These are phyloP conservation scores for Casuarina equisetifolia DNA, from an alignment of 306 rosid species.

Conservation along the genomic window DNA sequence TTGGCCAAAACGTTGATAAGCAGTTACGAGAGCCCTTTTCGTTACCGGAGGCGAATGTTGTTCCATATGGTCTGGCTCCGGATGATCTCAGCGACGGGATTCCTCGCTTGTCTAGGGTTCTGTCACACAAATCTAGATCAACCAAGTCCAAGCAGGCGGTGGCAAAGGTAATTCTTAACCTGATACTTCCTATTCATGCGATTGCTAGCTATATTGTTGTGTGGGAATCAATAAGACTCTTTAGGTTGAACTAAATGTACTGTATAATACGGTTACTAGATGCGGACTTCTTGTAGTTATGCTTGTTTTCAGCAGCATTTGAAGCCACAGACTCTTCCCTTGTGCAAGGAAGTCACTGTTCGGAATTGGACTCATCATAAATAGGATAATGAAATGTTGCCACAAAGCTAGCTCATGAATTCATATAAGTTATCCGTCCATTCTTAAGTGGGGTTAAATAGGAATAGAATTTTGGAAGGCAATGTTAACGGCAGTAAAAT, in stretches of 20 bases:
- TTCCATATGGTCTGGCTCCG: conserved; percentile 42
- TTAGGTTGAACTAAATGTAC: background rate
- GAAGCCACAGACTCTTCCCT: conserved; percentile 1
- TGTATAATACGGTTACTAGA: background rate
- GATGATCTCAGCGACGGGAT: conserved; percentile 89
- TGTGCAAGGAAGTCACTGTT: background rate
- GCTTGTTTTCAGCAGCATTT: conserved; percentile 14
- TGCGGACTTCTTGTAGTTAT: background rate
- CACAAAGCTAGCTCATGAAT: background rate
- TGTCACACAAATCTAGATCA: conserved; percentile 73
- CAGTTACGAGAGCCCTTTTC: conserved; percentile 64
- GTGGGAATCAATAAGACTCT: background rate
- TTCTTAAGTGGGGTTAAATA: background rate
- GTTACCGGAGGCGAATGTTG: conserved; percentile 46
- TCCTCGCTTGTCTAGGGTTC: conserved; percentile 70
- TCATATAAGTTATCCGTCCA: background rate
- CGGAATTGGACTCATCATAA: background rate
- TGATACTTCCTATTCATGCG: conserved; percentile 13
- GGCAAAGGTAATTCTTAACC: conserved; percentile 57
- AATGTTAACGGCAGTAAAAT: background rate
- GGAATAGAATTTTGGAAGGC: background rate
- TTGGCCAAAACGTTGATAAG: conserved; percentile 52
- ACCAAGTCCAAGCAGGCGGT: conserved; percentile 72
- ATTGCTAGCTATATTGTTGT: background rate
- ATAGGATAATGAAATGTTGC: background rate